A percentile compares a stretch with the other conserved stretches of the same genome.
Conservation (phyloP, 352 stramenopile genomes). For the Pilasporangium apinafurcum region DNA sequence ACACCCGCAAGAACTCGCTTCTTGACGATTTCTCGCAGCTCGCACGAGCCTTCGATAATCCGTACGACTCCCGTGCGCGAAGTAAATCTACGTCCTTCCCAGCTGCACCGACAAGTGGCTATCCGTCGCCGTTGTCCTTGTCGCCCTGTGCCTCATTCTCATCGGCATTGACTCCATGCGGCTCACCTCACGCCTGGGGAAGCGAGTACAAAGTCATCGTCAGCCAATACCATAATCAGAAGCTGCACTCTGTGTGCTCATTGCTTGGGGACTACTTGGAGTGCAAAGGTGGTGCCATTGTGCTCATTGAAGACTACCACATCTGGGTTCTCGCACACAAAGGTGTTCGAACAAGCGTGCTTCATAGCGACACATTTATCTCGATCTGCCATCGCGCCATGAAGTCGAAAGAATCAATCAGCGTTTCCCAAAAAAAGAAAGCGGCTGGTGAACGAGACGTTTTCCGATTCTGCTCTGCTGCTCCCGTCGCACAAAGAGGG, state of each 20-base stretch:
- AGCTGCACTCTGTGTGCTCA: constrained; percentile 66
- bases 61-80: constrained; percentile 6
- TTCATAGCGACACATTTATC: constrained; percentile 52
- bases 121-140: background rate
- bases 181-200: constrained; percentile 14
- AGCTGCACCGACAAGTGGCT: no score
- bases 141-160: constrained; percentile 21
- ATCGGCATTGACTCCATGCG: constrained; percentile 26
- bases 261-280: constrained; percentile 67
- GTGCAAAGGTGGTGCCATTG: constrained; percentile 55
- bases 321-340: constrained; percentile 68
- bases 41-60: constrained; percentile 26
- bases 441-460: constrained; percentile 3
- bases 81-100: constrained; percentile 3
- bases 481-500: constrained; percentile 22
- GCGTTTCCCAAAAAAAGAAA: constrained; percentile 13
- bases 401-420: constrained; percentile 35
- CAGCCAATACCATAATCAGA: constrained; percentile 64
- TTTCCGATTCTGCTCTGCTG: constrained; percentile 61
- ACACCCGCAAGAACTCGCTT: constrained; percentile 35
- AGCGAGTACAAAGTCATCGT: constrained; percentile 54
- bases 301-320: constrained; percentile 47
- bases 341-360: constrained; percentile 33
- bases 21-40: constrained; percentile 36
- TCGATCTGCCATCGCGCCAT: constrained; percentile 46